Conservation (phyloP, 129 eudicot genomes). For the Escallonia rubra region DNA sequence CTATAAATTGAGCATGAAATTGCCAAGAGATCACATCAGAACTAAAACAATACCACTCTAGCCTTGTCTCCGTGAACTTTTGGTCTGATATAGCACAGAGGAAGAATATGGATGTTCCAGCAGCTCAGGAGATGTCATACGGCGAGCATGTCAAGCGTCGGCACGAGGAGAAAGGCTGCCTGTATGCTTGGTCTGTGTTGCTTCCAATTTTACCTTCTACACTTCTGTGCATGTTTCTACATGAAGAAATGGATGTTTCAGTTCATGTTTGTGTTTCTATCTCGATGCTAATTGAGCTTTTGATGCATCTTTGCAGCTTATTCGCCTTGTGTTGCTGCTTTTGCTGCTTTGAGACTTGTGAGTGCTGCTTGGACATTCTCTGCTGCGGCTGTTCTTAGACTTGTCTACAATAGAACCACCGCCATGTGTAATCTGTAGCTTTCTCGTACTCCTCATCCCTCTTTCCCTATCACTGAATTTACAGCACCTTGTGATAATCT, state of each 20-base stretch:
- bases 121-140: slow-evolving; percentile 11
- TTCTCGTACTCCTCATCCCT: not conserved
- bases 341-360: slow-evolving; percentile 42
- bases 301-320: slow-evolving; percentile 30
- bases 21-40: not conserved
- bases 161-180: slow-evolving; percentile 34
- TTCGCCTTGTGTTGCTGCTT: slow-evolving; percentile 59
- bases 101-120: slow-evolving; percentile 14
- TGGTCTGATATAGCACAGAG: not conserved
- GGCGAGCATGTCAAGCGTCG: slow-evolving; percentile 16
- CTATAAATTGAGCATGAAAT: too few species aligned
- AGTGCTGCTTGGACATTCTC: slow-evolving; percentile 35
- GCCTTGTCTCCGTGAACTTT: not conserved
- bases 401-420: not conserved
- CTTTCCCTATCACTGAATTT: too few species aligned
- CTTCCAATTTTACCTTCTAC: not conserved
- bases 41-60: not conserved
- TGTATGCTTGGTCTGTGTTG: slow-evolving; percentile 31
- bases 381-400: slow-evolving; percentile 33
- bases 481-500: not conserved
- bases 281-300: not conserved
- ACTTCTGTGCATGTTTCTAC: not conserved
- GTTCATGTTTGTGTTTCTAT: too few species aligned
- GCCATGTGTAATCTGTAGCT: not conserved
- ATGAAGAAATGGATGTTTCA: not conserved